Base-by-base conservation (phyloP, 192 early-diverging fungal species). In the Coemansia sp. region DNA sequence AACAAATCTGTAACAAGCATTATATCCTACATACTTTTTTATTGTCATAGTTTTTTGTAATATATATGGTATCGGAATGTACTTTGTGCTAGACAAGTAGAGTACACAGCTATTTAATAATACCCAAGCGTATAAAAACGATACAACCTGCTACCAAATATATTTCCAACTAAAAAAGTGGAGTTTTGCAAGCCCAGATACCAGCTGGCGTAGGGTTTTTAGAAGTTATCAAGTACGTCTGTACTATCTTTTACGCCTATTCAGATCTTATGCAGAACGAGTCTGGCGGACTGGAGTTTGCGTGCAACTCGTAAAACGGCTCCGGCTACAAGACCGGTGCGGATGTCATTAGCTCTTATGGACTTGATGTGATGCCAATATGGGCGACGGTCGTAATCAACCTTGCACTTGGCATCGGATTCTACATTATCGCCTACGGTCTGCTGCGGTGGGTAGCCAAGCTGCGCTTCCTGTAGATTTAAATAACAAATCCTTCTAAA, bases 241-340 rank as follows among this genome's bases (percentile, higher is more conserved):
- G n/a, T n/a, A n/a, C n/a, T n/a, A n/a, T n/a, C n/a, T 69, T 64
- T 52, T 81, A 81, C 44, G 56, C 63, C 1, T 81, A 75, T 24
- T 64, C 69, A 22, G 78, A 51, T 0, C 57, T 81, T 41, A 56
- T 66, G 52, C 68, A 70, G 38, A 81, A 81, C 38, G 78, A 81
- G 62, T 75, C 75, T 58, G 32, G 16, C 23, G 78, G 73, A 2
- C 59, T 81, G 3, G 50, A 53, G 54, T 76, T 81, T 50, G 49
- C 51, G 3, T 77, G 74, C 31, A 54, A 48, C 16, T 8, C 23
- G 0, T 54, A 21, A 1, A 38, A 34, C 10, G 58, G 52, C 0
- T 34, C 60, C 4, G 69, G 73, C 63, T 77, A 68, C 24, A n/a
- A 51, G 5, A 67, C 60, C 0, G 74, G 74, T 2, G 51, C 63